Evolutionary conservation across 352 stramenopile species (phyloP), one percentile per base, ranked within the genome.

Genomic region (Phytophthora palmivora): DNA sequence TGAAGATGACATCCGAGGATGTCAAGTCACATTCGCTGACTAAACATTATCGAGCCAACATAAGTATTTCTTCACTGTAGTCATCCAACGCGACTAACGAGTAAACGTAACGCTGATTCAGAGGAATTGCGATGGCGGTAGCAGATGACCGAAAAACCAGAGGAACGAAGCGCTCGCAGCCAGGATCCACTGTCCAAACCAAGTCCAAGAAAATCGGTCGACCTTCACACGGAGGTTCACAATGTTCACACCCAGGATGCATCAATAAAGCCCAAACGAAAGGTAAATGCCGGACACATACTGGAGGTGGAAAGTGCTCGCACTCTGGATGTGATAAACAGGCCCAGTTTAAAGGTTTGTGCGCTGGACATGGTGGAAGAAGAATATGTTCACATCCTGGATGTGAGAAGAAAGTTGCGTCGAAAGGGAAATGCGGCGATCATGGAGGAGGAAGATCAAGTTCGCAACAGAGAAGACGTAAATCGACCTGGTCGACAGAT

Each of bases 321-420:
- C 6, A 61, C 11, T 8, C 49, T 7, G 42, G 36, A 34, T 67
- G 58, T 21, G 58, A 55, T 7, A 67, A 67, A 39, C 58, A 60
- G 21, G 49, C 58, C 2, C 58, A 67, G 9, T 61, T 61, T 24
- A 67, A 61, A 39, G 49, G 58, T 3, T 32, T 67, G 24, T 67
- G 58, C 15, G 49, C 49, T 50, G 42, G 30, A 16, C 58, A 67
- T n/a, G 58, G 58, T 16, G 58, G 58, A 28, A 33, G 43, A 38
- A 41, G 58, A 56, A 47, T 60, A 3, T 67, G 58, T n/a, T 43
- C 38, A 12, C 18, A 61, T 26, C 42, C 49, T 22, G 49, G 18
- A 3, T 67, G 58, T 48, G 42, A 49, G 3, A 67, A 59, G 51
- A 61, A 53, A 24, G 58, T 53, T 1, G 42, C 34, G 9, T 67